Conservation (phyloP, 768 basidiomycete species). For the Podaxis sp. region DNA sequence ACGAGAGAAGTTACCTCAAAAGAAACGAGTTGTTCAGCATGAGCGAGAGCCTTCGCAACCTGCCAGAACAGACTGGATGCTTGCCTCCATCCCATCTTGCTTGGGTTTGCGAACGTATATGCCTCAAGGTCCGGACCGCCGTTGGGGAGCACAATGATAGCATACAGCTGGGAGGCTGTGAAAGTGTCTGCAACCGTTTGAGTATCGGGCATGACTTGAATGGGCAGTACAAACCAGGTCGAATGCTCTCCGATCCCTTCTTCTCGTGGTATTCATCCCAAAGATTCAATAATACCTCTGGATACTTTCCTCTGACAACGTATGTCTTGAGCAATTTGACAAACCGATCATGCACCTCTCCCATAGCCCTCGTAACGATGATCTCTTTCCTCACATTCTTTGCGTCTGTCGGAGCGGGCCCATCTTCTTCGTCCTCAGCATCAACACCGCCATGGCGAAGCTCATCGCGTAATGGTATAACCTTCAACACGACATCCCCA, state of each 20-base stretch:
- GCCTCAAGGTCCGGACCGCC: constrained; percentile 91
- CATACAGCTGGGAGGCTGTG: constrained; percentile 75
- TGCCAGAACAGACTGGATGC: constrained; percentile 93
- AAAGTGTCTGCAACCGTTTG: constrained; percentile 61
- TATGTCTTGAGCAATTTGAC: constrained; percentile 80
- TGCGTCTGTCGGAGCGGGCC: constrained; percentile 70
- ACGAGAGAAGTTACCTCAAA: constrained; percentile 72
- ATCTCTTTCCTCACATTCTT: constrained; percentile 81
- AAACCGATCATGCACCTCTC: constrained; percentile 75
- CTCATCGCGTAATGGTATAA: constrained; percentile 75
- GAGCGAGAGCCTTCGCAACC: constrained; percentile 70
- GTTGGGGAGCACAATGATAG: constrained; percentile 87
- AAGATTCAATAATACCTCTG: constrained; percentile 67
- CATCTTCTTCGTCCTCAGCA: constrained; percentile 40
- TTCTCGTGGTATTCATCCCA: constrained; percentile 84
- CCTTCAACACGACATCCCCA: constrained; percentile 85
- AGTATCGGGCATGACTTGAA: constrained; percentile 4
- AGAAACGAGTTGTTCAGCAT: constrained; percentile 75
- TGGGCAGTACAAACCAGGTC: constrained; percentile 61
- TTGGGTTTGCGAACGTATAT: constrained; percentile 60
- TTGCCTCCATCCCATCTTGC: constrained; percentile 76
- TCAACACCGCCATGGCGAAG: constrained; percentile 19
- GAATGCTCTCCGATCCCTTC: constrained; percentile 81
- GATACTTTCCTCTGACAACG: constrained; percentile 85
- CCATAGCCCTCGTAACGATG: constrained; percentile 74